Conservation (phyloP, 2,329 filamentous ascomycete species). For the Botrytis medusae region DNA sequence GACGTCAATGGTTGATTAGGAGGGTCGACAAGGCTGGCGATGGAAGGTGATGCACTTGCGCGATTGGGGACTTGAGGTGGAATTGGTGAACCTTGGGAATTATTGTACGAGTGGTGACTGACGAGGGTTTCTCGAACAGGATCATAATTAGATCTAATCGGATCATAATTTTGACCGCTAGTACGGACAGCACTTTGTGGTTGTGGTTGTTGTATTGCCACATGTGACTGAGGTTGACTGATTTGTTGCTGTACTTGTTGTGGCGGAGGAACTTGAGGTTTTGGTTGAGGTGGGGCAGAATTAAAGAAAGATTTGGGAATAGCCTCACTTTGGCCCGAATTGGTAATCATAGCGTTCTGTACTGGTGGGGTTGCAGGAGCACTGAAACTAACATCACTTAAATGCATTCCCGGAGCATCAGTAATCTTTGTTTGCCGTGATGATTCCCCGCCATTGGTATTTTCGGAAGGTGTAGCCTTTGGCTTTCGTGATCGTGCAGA, state of each 20-base stretch:
- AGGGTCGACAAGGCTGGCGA: slow-evolving; percentile 84
- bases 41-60: slow-evolving; percentile 87
- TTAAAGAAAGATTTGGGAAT: slow-evolving; percentile 39
- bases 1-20: slow-evolving; percentile 43
- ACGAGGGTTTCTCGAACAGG: slow-evolving; percentile 61
- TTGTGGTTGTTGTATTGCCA: slow-evolving; percentile 39
- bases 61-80: slow-evolving; percentile 55
- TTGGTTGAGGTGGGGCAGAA: slow-evolving; percentile 27
- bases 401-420: slow-evolving; percentile 9
- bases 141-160: slow-evolving; percentile 74
- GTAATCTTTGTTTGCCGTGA: slow-evolving; percentile 19
- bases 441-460: slow-evolving; percentile 23
- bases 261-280: slow-evolving; percentile 16
- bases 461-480: slow-evolving; percentile 45
- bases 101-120: slow-evolving; percentile 45
- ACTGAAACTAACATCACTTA: slow-evolving; percentile 23
- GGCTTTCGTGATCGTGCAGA: slow-evolving; percentile 54
- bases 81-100: slow-evolving; percentile 49
- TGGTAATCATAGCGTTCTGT: slow-evolving; percentile 27
- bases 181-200: slow-evolving; percentile 54
- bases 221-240: slow-evolving; percentile 24
- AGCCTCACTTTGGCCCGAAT: slow-evolving; percentile 44
- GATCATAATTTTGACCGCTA: slow-evolving; percentile 84
- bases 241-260: slow-evolving; percentile 8
- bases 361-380: slow-evolving; percentile 24